A percentile compares a stretch with the other conserved stretches of the same genome.
phyloP scores from a whole-genome alignment of 768 basidiomycete genomes.

The Serendipita indica region DNA sequence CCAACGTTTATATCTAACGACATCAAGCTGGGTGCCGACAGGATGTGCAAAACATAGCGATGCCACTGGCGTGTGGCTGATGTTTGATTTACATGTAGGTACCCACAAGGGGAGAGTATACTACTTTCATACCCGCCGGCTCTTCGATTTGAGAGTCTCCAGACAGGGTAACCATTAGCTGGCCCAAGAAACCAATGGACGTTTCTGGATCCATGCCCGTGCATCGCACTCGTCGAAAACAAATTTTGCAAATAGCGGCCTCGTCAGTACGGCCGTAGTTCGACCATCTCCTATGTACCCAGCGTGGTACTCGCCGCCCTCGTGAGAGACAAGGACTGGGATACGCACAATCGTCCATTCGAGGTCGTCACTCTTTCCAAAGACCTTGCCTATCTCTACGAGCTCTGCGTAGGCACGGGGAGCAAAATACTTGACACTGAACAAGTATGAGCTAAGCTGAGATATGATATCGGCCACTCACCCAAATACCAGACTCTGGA shows the following conservation, averaged over 20 bases:
- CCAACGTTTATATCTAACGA: too few relatives aligned
- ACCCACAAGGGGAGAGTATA: too few relatives aligned
- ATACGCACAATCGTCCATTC: conserved; percentile 62
- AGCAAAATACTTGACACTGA: conserved; percentile 27
- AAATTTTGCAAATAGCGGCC: conserved; percentile 47
- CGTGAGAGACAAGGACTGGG: conserved; percentile 40
- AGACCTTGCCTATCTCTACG: background rate
- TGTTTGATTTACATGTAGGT: too few relatives aligned
- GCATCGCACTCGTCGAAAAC: conserved; percentile 40
- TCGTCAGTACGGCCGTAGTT: conserved; percentile 34
- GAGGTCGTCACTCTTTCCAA: conserved; percentile 24
- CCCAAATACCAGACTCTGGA: conserved; percentile 27
- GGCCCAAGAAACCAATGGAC: conserved; percentile 25
- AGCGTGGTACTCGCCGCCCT: conserved; percentile 32
- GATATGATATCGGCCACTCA: background rate
- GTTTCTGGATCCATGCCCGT: conserved; percentile 42
- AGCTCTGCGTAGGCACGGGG: conserved; percentile 35
- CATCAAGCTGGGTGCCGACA: too few relatives aligned
- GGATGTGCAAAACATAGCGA: too few relatives aligned
- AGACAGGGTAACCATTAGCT: background rate
- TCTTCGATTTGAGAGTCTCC: too few relatives aligned
- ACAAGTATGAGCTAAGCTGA: conserved; percentile 6
- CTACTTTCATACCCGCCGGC: too few relatives aligned
- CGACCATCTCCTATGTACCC: conserved; percentile 58
- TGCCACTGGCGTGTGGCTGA: too few relatives aligned